A percentile compares a stretch with the other conserved stretches of the same genome.
These are phyloP conservation scores for Lactarius tabidus DNA, from an alignment of 768 basidiomycete genomes.

Conservation along the genomic window DNA sequence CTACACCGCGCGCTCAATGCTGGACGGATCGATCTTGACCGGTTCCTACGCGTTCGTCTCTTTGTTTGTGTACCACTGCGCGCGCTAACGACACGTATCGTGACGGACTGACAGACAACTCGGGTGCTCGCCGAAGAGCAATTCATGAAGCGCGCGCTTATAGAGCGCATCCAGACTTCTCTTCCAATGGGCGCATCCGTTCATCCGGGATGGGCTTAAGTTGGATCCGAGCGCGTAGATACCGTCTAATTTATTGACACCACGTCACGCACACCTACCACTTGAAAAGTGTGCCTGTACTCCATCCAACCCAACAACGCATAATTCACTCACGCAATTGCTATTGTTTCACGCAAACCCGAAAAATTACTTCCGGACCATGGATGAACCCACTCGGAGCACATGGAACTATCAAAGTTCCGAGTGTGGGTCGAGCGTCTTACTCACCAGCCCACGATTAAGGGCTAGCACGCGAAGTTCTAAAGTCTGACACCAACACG, in stretches of 20 bases:
- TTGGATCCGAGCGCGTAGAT: slow-evolving; percentile 17
- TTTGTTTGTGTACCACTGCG: background rate
- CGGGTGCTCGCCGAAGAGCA: slow-evolving; percentile 91
- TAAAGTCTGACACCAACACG: background rate
- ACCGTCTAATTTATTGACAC: background rate
- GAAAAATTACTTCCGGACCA: background rate
- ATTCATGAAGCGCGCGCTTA: slow-evolving; percentile 92
- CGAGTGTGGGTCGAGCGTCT: background rate
- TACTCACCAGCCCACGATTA: background rate
- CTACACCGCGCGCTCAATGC: slow-evolving; percentile 89
- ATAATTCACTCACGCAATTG: background rate
- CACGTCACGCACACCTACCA: background rate
- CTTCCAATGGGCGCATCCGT: slow-evolving; percentile 44
- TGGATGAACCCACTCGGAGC: background rate
- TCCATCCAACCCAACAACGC: background rate
- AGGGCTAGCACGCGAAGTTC: slow-evolving; percentile 11
- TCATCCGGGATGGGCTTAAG: slow-evolving; percentile 16
- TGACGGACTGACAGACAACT: slow-evolving; percentile 66
- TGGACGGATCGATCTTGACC: slow-evolving; percentile 89
- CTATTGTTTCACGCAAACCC: background rate
- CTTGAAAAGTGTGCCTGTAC: slow-evolving; percentile 10
- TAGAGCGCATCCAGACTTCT: slow-evolving; percentile 79
- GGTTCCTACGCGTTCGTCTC: slow-evolving; percentile 78
- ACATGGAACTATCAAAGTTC: background rate
- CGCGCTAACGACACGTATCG: slow-evolving; percentile 9